Percentiles rank a stretch among this genome's conserved stretches.
phyloP scores from a whole-genome alignment of 1,139 yeast species.

The Protomyces arabidopsidicola region DNA sequence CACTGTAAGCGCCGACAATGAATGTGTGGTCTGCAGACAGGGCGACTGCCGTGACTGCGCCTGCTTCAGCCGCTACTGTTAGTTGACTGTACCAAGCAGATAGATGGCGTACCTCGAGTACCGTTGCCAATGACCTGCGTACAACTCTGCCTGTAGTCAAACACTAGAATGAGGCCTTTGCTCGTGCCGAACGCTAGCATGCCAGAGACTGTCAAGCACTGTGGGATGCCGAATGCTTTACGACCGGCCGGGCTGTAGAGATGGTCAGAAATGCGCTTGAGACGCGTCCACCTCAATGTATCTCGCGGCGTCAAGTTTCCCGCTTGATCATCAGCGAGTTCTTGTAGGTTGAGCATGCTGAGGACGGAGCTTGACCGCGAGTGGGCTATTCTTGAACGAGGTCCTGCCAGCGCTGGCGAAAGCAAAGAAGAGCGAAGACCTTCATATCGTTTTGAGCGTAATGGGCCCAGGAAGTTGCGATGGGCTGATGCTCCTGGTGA shows the following conservation, averaged over 20 bases:
- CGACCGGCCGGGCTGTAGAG: conserved; percentile 43
- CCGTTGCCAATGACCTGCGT: conserved; percentile 44
- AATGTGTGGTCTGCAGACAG: conserved; percentile 51
- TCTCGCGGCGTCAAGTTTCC: conserved; percentile 36
- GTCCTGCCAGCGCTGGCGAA: conserved; percentile 30
- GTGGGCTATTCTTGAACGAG: conserved; percentile 28
- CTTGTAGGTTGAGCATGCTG: conserved; percentile 28
- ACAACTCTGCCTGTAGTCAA: conserved; percentile 59
- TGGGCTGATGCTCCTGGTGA: neutral
- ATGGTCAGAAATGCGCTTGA: conserved; percentile 44
- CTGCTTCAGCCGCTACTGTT: conserved; percentile 38
- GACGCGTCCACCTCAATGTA: conserved; percentile 45
- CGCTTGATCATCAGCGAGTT: conserved; percentile 24
- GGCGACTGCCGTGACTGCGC: conserved; percentile 48
- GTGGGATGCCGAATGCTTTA: conserved; percentile 50
- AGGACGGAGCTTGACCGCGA: conserved; percentile 26
- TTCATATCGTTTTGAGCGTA: conserved; percentile 30
- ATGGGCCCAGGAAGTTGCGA: conserved; percentile 25
- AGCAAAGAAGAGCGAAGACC: conserved; percentile 31
- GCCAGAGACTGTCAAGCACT: conserved; percentile 49
- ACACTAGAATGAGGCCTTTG: conserved; percentile 55
- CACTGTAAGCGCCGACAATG: conserved; percentile 48
- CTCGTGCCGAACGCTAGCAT: conserved; percentile 60
- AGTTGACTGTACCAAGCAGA: neutral
- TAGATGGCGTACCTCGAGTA: conserved; percentile 30